Evolutionary conservation across 148 eudicot species (phyloP).

Genomic region (Rhododendron kiyosumense): DNA sequence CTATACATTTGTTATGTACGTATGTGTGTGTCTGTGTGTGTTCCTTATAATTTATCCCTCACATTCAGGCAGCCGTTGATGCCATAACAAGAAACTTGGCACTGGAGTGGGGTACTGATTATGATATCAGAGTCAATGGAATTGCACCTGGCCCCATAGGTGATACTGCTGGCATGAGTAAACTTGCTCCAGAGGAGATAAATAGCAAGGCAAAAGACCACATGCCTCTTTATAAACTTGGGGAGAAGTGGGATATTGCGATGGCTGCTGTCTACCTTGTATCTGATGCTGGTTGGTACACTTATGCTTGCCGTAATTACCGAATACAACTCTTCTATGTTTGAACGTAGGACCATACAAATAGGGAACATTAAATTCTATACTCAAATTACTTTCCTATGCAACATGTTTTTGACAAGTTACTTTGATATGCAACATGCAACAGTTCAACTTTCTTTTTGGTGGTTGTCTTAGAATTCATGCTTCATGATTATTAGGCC

Average conservation of each 20-base stretch:
- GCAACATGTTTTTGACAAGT: background rate
- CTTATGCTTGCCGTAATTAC: background rate
- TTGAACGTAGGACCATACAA: background rate
- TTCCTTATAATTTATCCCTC: background rate
- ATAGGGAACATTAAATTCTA: background rate
- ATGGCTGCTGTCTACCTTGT: constrained; percentile 90
- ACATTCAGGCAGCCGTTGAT: constrained; percentile 83
- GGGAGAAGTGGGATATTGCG: constrained; percentile 97
- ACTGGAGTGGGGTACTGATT: constrained; percentile 96
- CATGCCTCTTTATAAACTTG: constrained; percentile 76
- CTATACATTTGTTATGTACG: background rate
- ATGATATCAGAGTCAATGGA: constrained; percentile 90
- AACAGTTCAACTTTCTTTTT: background rate
- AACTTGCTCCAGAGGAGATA: constrained; percentile 78
- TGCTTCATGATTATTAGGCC: background rate
- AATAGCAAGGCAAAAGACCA: constrained; percentile 38
- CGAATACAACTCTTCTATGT: background rate
- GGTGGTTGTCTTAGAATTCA: background rate
- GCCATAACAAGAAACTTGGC: constrained; percentile 90
- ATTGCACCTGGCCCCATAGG: constrained; percentile 96
- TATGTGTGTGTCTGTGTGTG: no score
- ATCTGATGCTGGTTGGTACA: constrained; percentile 73
- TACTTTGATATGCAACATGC: background rate
- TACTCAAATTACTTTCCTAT: background rate
- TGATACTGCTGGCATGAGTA: constrained; percentile 85